These are phyloP conservation scores for Mycena sp. DNA, from an alignment of 1,284 basidiomycete genomes.

Conservation along the genomic window DNA sequence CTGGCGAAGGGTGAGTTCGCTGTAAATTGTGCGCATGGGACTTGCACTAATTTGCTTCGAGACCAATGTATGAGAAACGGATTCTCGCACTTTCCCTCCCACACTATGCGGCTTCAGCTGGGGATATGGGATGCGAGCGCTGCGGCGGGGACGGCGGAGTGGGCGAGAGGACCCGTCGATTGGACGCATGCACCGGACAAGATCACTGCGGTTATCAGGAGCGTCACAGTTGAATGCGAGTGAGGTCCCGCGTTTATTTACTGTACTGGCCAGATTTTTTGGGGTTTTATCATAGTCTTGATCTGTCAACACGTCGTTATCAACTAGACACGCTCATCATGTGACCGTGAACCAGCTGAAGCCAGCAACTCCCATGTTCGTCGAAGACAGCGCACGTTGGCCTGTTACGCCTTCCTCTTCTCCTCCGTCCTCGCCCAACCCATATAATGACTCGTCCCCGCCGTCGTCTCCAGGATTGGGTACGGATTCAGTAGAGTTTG, in stretches of 20 bases:
- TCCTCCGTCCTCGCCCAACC: slow-evolving; percentile 23
- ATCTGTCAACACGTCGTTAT: too few relatives aligned
- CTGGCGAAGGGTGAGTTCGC: slow-evolving; percentile 45
- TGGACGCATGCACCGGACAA: slow-evolving; percentile 47
- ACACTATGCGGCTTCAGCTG: slow-evolving; percentile 46
- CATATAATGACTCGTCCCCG: slow-evolving; percentile 23
- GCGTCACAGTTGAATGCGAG: slow-evolving; percentile 51
- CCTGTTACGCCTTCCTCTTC: slow-evolving; percentile 6
- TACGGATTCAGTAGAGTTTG: not conserved
- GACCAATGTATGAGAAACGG: slow-evolving; percentile 19
- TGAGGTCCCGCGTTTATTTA: not conserved
- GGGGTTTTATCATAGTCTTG: too few relatives aligned
- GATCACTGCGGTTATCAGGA: slow-evolving; percentile 50
- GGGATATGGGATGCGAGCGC: slow-evolving; percentile 61
- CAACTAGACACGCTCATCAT: too few relatives aligned
- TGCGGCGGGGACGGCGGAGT: slow-evolving; percentile 53
- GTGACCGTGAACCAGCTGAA: too few relatives aligned
- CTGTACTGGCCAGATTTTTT: not conserved
- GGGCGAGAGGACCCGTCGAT: slow-evolving; percentile 57
- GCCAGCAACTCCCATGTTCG: not conserved
- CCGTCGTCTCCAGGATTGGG: slow-evolving; percentile 18
- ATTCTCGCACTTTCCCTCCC: slow-evolving; percentile 33
- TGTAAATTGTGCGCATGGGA: too few relatives aligned
- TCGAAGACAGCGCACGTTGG: not conserved
- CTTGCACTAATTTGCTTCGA: not conserved